Conservation (phyloP, 177 flowering plant species). For the Vitis hybrid region DNA sequence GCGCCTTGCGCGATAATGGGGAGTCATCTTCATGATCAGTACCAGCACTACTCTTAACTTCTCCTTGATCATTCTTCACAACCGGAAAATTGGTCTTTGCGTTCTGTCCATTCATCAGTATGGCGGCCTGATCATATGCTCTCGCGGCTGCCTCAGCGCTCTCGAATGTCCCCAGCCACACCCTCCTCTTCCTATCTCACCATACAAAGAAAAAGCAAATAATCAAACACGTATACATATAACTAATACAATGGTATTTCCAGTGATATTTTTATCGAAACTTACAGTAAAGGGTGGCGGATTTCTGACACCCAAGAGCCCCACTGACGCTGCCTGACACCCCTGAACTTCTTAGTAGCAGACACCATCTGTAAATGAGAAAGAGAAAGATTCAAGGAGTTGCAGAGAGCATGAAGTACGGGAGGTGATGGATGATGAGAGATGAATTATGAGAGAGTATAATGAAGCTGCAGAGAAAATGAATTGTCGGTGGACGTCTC, state of each 20-base stretch:
- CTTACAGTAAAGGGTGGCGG: conserved; percentile 60
- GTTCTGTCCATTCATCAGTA: conserved; percentile 54
- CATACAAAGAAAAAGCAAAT: background rate
- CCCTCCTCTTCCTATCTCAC: conserved; percentile 50
- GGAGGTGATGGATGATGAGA: too few relatives aligned
- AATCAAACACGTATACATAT: background rate
- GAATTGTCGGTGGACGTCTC: too few relatives aligned
- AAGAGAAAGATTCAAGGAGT: background rate
- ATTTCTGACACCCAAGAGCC: conserved; percentile 73
- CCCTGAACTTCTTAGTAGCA: conserved; percentile 52
- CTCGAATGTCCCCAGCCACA: conserved; percentile 74
- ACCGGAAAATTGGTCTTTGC: conserved; percentile 66
- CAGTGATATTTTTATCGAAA: background rate
- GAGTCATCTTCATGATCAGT: background rate
- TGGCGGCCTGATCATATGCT: conserved; percentile 66
- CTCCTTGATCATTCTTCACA: conserved; percentile 2
- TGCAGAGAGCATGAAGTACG: conserved; percentile 1
- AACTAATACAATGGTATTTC: background rate
- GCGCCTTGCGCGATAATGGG: conserved; percentile 13
- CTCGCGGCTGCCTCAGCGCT: conserved; percentile 70
- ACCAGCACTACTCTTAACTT: background rate
- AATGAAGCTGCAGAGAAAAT: too few relatives aligned
- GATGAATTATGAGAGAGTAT: too few relatives aligned
- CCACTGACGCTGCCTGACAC: conserved; percentile 71
- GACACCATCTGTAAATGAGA: background rate